Evolutionary conservation across 2,329 filamentous ascomycete species (phyloP), one percentile per base, ranked within the genome.

Genomic region (Pseudocercospora macadamiae): DNA sequence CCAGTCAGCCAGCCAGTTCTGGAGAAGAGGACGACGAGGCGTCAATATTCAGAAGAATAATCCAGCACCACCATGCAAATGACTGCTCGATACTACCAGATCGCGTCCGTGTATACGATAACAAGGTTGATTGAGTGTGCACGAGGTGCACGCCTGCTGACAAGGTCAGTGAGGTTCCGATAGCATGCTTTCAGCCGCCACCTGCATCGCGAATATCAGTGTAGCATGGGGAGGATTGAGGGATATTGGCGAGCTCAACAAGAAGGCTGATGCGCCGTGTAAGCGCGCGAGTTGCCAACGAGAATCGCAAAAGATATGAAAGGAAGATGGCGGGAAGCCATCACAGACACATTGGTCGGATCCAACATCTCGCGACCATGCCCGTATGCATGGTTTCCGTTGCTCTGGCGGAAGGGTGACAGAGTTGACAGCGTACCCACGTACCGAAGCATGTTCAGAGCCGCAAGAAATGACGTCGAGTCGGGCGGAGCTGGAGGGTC

Each of bases 361-460:
- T 45, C 8, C 39, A 45, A 45, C 39, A 45, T 45, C 39, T 45
- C 39, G 39, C 39, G 39, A 45, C 39, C 39, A 45, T 45, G 39
- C 18, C 10, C 21, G 39, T 25, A 19, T n/a, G 26, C 54, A 49
- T 45, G 30, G 25, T 37, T 32, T 19, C 49, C 44, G 44, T 51
- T 25, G 57, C 25, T 18, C 25, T 51, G 45, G n/a, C 44, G 57
- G 12, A 26, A 34, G 32, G 51, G 21, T 36, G 18, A 16, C 19
- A 9, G 30, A 42, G 32, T 30, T n/a, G 19, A 48, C 21, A 18
- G 44, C 36, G 57, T 34, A 32, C 39, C 47, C 23, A 60, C 57
- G 51, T 60, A 59, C 57, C 53, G 52, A 59, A 55, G 47, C 57
- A 60, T 56, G 52, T 52, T 60, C 57, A 55, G 51, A 59, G 57